Evolutionary conservation across 192 early-diverging fungal species (phyloP).

Genomic region (Entophlyctis luteolus): DNA sequence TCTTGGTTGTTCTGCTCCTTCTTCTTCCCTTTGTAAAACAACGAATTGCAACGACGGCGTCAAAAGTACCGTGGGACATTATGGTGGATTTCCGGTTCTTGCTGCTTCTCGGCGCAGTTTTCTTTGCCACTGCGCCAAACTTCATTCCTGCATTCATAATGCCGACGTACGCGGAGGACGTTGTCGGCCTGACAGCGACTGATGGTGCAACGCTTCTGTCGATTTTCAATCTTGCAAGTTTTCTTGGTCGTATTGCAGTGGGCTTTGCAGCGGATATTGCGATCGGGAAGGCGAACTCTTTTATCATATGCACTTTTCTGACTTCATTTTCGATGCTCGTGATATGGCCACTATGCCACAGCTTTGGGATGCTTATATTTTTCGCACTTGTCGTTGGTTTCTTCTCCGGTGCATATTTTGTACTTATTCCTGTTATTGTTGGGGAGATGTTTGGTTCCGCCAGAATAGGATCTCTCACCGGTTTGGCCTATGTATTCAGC

Average conservation of each 20-base stretch:
- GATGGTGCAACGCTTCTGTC: conserved; percentile 29
- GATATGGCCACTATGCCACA: conserved; percentile 50
- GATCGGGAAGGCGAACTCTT: conserved; percentile 61
- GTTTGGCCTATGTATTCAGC: conserved; percentile 6
- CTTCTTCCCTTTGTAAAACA: neutral
- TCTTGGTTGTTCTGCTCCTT: conserved; percentile 23
- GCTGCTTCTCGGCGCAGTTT: conserved; percentile 16
- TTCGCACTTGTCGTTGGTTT: conserved; percentile 45
- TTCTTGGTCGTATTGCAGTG: conserved; percentile 60
- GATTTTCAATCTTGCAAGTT: conserved; percentile 64
- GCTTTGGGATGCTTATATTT: conserved; percentile 27
- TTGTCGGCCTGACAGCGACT: neutral
- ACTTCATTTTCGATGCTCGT: conserved; percentile 26
- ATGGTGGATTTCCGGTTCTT: conserved; percentile 14
- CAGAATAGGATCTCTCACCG: conserved; percentile 11
- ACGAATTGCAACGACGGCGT: neutral
- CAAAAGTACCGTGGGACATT: conserved; percentile 20
- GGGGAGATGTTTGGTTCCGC: conserved; percentile 17
- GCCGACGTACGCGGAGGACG: conserved; percentile 7
- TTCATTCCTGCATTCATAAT: conserved; percentile 3
- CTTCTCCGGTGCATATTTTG: conserved; percentile 45
- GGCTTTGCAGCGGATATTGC: conserved; percentile 59
- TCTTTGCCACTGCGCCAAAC: conserved; percentile 36
- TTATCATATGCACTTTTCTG: conserved; percentile 45
- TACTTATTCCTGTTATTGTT: conserved; percentile 37